Evolutionary conservation across 345 rosid genomes (phyloP), one percentile per base, ranked within the genome.

Genomic region (Eucalyptus fibrosa): DNA sequence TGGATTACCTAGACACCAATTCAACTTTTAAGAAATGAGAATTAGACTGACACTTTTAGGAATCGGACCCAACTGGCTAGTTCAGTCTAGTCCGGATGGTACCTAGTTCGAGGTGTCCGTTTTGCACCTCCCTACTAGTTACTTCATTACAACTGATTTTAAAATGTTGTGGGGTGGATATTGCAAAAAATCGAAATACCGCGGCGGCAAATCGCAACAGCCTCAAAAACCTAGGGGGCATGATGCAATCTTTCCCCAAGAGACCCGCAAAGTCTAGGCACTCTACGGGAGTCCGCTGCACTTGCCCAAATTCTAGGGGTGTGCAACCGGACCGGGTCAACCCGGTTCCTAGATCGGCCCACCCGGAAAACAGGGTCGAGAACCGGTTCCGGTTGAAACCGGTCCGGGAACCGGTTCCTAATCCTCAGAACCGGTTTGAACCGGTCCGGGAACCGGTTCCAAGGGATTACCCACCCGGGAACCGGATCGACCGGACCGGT

Each of bases 51-150:
- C 37, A 50, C 53, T 50, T 0, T 50, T 1, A 50, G 1, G 1
- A 50, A 50, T 16, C 53, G 0, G 3, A 50, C 2, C 8, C 55
- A 50, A 51, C 1, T 0, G 2, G 23, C 23, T 0, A 2, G 0
- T 51, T 51, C 0, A 1, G 23, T 7, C 21, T 0, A 17, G 1
- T 3, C 6, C 2, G 0, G 9, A 0, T 51, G 55, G 4, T 51
- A 7, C 0, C 55, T 17, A 0, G 4, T 51, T 3, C 2, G 1
- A 1, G 23, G 4, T 0, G 3, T 51, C 4, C 8, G 3, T 50
- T 50, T 51, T 51, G 55, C 0, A 1, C 55, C 3, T 17, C 21
- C 17, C 2, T 7, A 2, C 55, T 17, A 18, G 0, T 0, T 51
- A 7, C 55, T 51, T 30, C 2, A 13, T 62, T 2, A 1, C 2